Evolutionary conservation across 2,329 filamentous ascomycete species (phyloP).

Genomic region (Fusarium acutatum): DNA sequence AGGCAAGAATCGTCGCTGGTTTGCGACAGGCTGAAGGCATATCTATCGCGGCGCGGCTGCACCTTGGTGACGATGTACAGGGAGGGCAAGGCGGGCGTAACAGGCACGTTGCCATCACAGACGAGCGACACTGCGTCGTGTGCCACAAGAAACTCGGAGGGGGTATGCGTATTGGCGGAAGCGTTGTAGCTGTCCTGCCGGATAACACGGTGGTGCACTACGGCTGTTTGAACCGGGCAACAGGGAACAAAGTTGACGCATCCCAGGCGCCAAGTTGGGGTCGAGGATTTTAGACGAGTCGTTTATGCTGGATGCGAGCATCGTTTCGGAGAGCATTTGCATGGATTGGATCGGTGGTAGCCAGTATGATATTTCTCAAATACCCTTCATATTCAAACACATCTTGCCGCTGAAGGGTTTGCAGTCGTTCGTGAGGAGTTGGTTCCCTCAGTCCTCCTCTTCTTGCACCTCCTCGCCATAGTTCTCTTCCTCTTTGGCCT

Average conservation of each 20-base stretch:
- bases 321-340: constrained; percentile 31
- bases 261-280: constrained; percentile 48
- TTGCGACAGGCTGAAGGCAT: constrained; percentile 82
- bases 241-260: constrained; percentile 47
- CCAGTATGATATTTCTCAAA: constrained; percentile 38
- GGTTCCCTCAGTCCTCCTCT: constrained; percentile 56
- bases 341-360: constrained; percentile 34
- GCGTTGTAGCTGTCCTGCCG: constrained; percentile 88
- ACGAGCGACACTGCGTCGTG: constrained; percentile 89
- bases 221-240: constrained; percentile 71
- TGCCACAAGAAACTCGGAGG: constrained; percentile 94
- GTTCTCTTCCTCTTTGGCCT: constrained; percentile 74
- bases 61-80: constrained; percentile 73
- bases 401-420: constrained; percentile 6
- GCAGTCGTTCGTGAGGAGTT: background rate
- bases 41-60: constrained; percentile 75
- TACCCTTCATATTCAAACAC: constrained; percentile 33
- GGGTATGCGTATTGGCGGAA: constrained; percentile 84
- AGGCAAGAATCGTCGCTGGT: constrained; percentile 78
- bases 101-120: constrained; percentile 79
- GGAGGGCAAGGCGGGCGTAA: constrained; percentile 63
- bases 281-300: constrained; percentile 46
- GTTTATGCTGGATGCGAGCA: constrained; percentile 20
- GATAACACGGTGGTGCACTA: constrained; percentile 86
- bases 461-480: constrained; percentile 87